Evolutionary conservation across 2,329 filamentous ascomycete species (phyloP).

Genomic region (Zasmidium citrigriseum): DNA sequence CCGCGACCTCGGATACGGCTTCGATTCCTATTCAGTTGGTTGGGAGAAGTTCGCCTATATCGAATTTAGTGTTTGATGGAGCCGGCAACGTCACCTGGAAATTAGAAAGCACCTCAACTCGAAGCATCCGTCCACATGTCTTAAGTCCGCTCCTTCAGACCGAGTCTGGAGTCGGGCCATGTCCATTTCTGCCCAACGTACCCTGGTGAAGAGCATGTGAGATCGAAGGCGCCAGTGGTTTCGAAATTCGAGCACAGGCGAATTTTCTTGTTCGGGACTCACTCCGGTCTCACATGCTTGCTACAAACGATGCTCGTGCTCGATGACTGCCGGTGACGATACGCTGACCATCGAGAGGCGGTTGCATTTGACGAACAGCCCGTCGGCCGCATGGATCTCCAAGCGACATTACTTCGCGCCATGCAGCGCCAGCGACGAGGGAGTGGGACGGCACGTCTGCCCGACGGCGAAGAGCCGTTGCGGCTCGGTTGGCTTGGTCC

Average conservation of each 20-base stretch:
- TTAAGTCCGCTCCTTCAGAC: background rate
- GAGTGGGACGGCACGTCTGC: background rate
- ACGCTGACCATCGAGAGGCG: background rate
- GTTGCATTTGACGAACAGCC: background rate
- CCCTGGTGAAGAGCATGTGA: too few species aligned
- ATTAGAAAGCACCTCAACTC: background rate
- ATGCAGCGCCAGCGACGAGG: background rate
- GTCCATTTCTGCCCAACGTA: background rate
- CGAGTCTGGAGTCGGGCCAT: background rate
- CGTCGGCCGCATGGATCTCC: background rate
- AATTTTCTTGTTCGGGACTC: background rate
- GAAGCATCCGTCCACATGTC: background rate
- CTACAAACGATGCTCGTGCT: background rate
- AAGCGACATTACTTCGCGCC: background rate
- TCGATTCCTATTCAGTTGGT: background rate
- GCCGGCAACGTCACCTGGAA: background rate
- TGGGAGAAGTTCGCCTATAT: background rate
- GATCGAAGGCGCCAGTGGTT: background rate
- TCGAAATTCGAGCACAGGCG: background rate
- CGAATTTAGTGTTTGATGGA: background rate
- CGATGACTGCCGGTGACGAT: background rate
- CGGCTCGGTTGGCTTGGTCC: background rate
- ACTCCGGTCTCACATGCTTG: background rate
- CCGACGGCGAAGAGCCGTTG: background rate
- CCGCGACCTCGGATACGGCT: background rate